phyloP scores from a whole-genome alignment of 345 rosid genomes.

The Pugionium dolabratum region DNA sequence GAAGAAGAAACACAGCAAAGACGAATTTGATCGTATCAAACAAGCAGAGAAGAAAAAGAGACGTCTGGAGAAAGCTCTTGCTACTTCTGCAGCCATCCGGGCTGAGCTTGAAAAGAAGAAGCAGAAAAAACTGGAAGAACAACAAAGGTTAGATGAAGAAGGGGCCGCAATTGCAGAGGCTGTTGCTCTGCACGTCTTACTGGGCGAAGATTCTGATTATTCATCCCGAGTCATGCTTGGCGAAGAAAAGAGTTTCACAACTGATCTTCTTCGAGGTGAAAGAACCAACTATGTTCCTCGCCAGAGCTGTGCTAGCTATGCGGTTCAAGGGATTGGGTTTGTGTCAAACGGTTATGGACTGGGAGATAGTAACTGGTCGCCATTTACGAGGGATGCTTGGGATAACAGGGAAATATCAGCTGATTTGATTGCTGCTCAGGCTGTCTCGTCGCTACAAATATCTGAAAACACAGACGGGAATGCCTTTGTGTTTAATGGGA shows the following conservation, averaged over 20 bases:
- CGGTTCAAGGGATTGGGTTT: conserved; percentile 61
- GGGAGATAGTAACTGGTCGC: conserved; percentile 57
- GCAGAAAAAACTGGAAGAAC: conserved; percentile 88
- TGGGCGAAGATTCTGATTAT: conserved; percentile 92
- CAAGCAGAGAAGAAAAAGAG: conserved; percentile 93
- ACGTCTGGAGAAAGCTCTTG: conserved; percentile 89
- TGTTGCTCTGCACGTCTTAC: conserved; percentile 85
- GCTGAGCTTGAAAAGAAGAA: conserved; percentile 83
- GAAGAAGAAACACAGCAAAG: conserved; percentile 75
- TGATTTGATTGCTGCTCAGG: conserved; percentile 74
- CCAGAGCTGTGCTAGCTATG: conserved; percentile 40
- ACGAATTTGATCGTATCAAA: conserved; percentile 76
- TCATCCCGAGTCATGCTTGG: conserved; percentile 56
- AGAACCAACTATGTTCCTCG: conserved; percentile 44
- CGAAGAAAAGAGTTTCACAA: conserved; percentile 48
- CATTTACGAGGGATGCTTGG: conserved; percentile 48
- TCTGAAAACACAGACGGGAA: conserved; percentile 63
- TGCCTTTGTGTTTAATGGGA: conserved; percentile 54
- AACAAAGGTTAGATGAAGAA: conserved; percentile 95
- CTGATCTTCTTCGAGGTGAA: conserved; percentile 52
- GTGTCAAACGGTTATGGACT: conserved; percentile 49
- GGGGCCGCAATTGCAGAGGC: conserved; percentile 99
- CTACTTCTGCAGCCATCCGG: conserved; percentile 81
- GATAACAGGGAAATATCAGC: conserved; percentile 63
- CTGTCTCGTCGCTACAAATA: conserved; percentile 84